Percentiles rank a stretch among this genome's conserved stretches.
Conservation (phyloP, 2,329 filamentous ascomycete genomes). For the Diaporthe citri region DNA sequence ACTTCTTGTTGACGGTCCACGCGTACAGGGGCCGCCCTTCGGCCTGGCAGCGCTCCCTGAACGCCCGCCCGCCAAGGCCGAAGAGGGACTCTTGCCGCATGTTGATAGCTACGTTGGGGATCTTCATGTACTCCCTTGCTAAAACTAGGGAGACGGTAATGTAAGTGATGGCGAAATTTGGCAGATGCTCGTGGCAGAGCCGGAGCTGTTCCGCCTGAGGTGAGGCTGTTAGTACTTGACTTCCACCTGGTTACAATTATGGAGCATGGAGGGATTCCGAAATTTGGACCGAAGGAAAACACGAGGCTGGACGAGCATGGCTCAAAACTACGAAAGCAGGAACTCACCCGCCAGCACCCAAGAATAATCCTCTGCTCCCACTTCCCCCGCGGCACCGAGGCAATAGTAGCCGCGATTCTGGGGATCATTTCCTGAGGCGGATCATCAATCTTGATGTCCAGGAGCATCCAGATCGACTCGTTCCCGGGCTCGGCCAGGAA, state of each 20-base stretch:
- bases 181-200: conserved; percentile 71
- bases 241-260: neutral
- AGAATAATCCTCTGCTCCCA: conserved; percentile 83
- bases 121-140: conserved; percentile 76
- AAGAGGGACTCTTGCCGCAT: conserved; percentile 78
- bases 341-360: conserved; percentile 74
- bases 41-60: conserved; percentile 72
- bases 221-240: neutral
- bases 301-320: neutral
- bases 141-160: conserved; percentile 77
- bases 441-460: conserved; percentile 92
- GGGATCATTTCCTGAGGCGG: conserved; percentile 78
- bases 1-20: conserved; percentile 89
- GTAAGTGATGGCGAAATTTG: conserved; percentile 73
- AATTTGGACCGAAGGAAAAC: neutral
- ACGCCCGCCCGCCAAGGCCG: conserved; percentile 74
- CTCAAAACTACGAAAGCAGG: conserved; percentile 50
- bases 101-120: conserved; percentile 81
- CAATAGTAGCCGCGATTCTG: conserved; percentile 74
- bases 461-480: conserved; percentile 81
- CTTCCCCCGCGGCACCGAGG: conserved; percentile 61
- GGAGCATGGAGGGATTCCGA: too few relatives aligned
- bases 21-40: conserved; percentile 73
- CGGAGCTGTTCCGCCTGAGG: conserved; percentile 56
- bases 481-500: conserved; percentile 75